Percentiles rank a stretch among this genome's conserved stretches.
Conservation (phyloP, 1,284 basidiomycete genomes). For the Cryptococcus depauperatus region DNA sequence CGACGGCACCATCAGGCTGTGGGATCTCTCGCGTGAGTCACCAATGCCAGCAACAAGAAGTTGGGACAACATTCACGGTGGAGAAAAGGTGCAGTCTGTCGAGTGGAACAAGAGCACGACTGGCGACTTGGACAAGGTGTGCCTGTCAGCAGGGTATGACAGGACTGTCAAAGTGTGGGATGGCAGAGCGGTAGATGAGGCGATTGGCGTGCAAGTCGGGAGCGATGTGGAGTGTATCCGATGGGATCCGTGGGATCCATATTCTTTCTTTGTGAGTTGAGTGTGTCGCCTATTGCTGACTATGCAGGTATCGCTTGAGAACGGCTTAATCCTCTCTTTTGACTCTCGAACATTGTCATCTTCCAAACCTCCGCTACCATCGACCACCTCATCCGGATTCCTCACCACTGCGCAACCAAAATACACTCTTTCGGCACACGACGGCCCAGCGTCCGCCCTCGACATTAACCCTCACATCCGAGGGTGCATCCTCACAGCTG, state of each 20-base stretch:
- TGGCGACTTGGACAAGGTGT: conserved; percentile 57
- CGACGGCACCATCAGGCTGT: conserved; percentile 92
- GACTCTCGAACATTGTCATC: conserved; percentile 76
- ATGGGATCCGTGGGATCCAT: conserved; percentile 92
- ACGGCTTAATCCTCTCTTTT: conserved; percentile 83
- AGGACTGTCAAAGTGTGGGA: conserved; percentile 90
- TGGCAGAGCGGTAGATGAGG: conserved; percentile 66
- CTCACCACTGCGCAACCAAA: conserved; percentile 47
- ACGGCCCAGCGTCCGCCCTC: conserved; percentile 82
- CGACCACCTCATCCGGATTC: conserved; percentile 11
- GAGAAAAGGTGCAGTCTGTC: conserved; percentile 93
- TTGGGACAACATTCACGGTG: conserved; percentile 69
- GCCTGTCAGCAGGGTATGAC: conserved; percentile 90
- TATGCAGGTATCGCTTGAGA: conserved; percentile 76
- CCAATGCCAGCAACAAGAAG: conserved; percentile 61
- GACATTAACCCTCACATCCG: conserved; percentile 87
- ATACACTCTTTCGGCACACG: conserved; percentile 90
- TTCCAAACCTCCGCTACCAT: conserved; percentile 40
- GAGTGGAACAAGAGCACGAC: conserved; percentile 81
- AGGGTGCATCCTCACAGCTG: conserved; percentile 86
- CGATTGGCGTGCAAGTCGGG: conserved; percentile 68
- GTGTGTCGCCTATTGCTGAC: neutral
- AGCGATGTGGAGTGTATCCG: conserved; percentile 87
- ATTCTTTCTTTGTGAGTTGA: conserved; percentile 71
- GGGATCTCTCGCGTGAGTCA: conserved; percentile 78